Evolutionary conservation across 768 basidiomycete species (phyloP).

Genomic region (Serendipita indica): DNA sequence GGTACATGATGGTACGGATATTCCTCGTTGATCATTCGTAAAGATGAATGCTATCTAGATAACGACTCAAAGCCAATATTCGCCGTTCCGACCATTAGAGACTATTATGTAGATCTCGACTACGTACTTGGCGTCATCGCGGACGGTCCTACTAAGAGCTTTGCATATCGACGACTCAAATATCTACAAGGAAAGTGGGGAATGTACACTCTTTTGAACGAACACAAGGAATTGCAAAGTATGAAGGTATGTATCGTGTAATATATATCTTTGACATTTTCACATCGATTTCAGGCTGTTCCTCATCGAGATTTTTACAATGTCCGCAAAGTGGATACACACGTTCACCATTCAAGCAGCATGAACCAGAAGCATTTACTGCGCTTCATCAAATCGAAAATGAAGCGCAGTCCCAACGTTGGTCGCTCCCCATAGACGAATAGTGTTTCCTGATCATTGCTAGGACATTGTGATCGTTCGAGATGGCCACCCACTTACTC

Average conservation of each 20-base stretch:
- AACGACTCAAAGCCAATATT: slow-evolving; percentile 43
- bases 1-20: background rate
- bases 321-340: slow-evolving; percentile 94
- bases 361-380: slow-evolving; percentile 99
- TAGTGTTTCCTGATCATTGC: background rate
- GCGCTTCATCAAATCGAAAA: slow-evolving; percentile 97
- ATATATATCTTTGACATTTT: background rate
- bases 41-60: too few relatives aligned
- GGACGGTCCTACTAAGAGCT: slow-evolving; percentile 91
- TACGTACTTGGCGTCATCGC: slow-evolving; percentile 80
- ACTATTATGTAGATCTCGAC: slow-evolving; percentile 94
- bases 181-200: slow-evolving; percentile 89
- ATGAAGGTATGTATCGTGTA: slow-evolving; percentile 67
- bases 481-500: slow-evolving; percentile 74
- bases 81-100: slow-evolving; percentile 69
- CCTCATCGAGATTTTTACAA: slow-evolving; percentile 97
- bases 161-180: slow-evolving; percentile 81
- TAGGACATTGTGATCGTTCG: slow-evolving; percentile 94
- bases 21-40: background rate
- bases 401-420: slow-evolving; percentile 76
- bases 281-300: slow-evolving; percentile 33
- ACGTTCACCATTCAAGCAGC: slow-evolving; percentile 95
- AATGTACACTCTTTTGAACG: slow-evolving; percentile 83
- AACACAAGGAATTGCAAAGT: slow-evolving; percentile 83
- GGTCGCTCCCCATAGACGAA: slow-evolving; percentile 19